These are phyloP conservation scores for Fusarium coicis DNA, from an alignment of 2,329 filamentous ascomycete genomes.

Conservation along the genomic window DNA sequence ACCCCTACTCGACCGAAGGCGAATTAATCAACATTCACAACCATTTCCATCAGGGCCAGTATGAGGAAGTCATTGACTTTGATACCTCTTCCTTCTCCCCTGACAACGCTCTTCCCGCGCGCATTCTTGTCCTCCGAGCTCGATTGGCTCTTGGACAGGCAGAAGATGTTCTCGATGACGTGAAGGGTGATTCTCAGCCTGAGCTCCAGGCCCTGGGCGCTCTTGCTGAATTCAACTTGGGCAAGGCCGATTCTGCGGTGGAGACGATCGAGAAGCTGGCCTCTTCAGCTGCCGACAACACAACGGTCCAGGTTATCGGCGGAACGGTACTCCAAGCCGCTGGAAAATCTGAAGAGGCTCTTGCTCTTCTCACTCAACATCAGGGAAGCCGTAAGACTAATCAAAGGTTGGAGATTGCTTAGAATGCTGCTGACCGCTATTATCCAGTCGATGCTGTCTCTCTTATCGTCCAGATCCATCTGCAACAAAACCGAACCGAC, in stretches of 20 bases:
- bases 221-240: conserved; percentile 74
- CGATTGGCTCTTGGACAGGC: conserved; percentile 85
- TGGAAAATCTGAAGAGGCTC: conserved; percentile 85
- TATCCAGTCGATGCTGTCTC: conserved; percentile 78
- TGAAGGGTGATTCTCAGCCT: conserved; percentile 72
- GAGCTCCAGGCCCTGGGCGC: conserved; percentile 82
- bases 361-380: conserved; percentile 82
- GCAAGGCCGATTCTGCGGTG: conserved; percentile 71
- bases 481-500: conserved; percentile 90
- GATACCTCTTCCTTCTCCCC: conserved; percentile 81
- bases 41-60: conserved; percentile 83
- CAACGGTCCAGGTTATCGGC: conserved; percentile 81
- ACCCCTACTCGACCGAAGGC: conserved; percentile 76
- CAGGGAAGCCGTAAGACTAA: conserved; percentile 80
- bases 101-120: conserved; percentile 80
- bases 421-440: conserved; percentile 39
- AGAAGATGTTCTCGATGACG: conserved; percentile 75
- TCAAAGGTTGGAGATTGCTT: not conserved
- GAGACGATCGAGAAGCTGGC: conserved; percentile 74
- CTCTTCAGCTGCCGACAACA: conserved; percentile 75
- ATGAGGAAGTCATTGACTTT: conserved; percentile 86
- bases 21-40: conserved; percentile 79
- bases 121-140: conserved; percentile 82
- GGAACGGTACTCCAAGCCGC: conserved; percentile 85
- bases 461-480: conserved; percentile 90